Percentiles rank a stretch among this genome's conserved stretches.
These are phyloP conservation scores for Neurospora sp. DNA, from an alignment of 495 filamentous ascomycete species.

Conservation along the genomic window DNA sequence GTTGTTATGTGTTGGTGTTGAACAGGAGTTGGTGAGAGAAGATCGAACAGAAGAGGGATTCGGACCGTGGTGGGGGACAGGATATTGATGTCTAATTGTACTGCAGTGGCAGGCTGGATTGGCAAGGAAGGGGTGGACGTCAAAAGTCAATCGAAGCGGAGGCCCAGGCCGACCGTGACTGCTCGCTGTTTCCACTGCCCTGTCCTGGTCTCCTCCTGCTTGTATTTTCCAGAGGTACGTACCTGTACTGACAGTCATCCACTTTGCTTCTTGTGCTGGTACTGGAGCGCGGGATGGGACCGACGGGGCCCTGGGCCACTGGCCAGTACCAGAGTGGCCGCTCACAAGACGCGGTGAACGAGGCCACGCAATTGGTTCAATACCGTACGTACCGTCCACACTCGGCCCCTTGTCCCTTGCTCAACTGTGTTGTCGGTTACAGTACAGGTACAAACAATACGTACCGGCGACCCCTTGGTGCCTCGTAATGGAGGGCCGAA, in stretches of 20 bases:
- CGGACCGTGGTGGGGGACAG: constrained; percentile 23
- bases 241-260: constrained; percentile 18
- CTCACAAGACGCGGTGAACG: background rate
- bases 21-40: constrained; percentile 8
- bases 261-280: constrained; percentile 11
- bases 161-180: constrained; percentile 11
- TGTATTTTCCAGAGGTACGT: background rate
- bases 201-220: background rate
- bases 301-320: background rate
- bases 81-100: constrained; percentile 27
- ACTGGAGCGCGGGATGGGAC: background rate
- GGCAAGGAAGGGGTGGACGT: constrained; percentile 4
- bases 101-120: background rate
- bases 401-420: background rate
- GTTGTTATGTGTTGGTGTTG: constrained; percentile 2
- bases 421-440: background rate
- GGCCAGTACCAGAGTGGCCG: background rate
- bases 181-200: constrained; percentile 3
- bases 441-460: background rate
- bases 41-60: constrained; percentile 9
- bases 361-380: background rate
- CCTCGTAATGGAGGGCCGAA: background rate
- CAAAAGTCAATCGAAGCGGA: constrained; percentile 4
- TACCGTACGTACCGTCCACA: background rate
- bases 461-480: background rate